Evolutionary conservation across 768 basidiomycete genomes (phyloP), one percentile per base, ranked within the genome.

Genomic region (Bullera alba): DNA sequence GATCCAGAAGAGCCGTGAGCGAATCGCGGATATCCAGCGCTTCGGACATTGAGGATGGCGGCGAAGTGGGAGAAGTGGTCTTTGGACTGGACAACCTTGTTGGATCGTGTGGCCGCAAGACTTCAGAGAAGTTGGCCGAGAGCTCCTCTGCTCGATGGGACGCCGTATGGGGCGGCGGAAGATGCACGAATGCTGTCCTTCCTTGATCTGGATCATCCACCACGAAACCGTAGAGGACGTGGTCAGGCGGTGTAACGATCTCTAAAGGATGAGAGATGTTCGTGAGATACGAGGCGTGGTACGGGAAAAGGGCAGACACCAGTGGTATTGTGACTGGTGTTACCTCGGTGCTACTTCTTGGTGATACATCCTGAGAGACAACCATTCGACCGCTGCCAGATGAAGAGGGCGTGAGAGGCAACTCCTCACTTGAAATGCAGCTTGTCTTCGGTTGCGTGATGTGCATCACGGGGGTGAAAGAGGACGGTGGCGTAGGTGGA

Each of bases 1-100:
- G 53, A 44, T 72, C 70, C 26, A 72, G 58, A 14, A 70, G 44
- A 4, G 70, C 67, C 1, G 70, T 72, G 8, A 72, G 45, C 12
- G 51, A 58, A 37, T 72, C 70, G 25, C 63, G 42, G n/a, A 72
- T 62, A 43, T 70, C 68, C 22, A 67, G 43, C 21, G 53, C 60
- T 27, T 55, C 44, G 16, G 32, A 41, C 15, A 25, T 34, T 2
- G 47, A 17, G 21, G 49, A 42, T 36, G 37, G 15, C 2, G 16
- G 14, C 8, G 51, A 32, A 10, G 8, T 7, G 7, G 19, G 37
- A 39, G 12, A 8, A n/a, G n/a, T n/a, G n/a, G n/a, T n/a, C n/a
- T n/a, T n/a, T n/a, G 59, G 44, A 3, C 16, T 36, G 2, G 43
- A 23, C 6, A 34, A 35, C 5, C 47, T 25, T 14, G 50, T 26